Conservation (phyloP, 345 rosid genomes). For the Melaleuca quinquenervia region DNA sequence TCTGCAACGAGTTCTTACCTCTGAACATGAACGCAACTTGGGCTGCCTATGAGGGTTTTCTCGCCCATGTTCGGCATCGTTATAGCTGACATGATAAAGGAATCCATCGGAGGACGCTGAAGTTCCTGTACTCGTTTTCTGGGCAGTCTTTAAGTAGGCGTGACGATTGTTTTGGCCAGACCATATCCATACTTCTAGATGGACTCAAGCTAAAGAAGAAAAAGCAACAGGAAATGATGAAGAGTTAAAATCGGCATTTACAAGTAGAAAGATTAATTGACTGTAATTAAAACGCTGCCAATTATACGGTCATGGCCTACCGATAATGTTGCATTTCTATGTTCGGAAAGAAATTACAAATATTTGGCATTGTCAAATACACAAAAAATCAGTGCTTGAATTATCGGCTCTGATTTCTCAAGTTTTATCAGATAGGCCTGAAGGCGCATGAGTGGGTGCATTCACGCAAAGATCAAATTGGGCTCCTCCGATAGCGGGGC, state of each 20-base stretch:
- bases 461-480: not conserved
- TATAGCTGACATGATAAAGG: not conserved
- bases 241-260: too few species aligned
- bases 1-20: not conserved
- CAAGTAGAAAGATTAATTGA: too few species aligned
- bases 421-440: not conserved
- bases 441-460: not conserved
- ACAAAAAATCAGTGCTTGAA: not conserved
- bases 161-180: too few species aligned
- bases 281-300: not conserved
- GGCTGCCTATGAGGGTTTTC: too few species aligned
- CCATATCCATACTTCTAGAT: too few species aligned
- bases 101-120: not conserved
- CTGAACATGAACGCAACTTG: too few species aligned
- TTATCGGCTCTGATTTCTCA: not conserved
- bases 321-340: not conserved
- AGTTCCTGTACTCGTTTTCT: not conserved
- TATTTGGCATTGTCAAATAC: not conserved
- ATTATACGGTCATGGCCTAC: not conserved
- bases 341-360: not conserved
- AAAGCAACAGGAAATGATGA: too few species aligned
- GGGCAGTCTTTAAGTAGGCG: not conserved
- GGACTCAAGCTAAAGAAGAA: too few species aligned
- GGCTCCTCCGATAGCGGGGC: not conserved
- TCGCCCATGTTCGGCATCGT: not conserved